Evolutionary conservation across 768 basidiomycete genomes (phyloP).

Genomic region (Mycena maculata): DNA sequence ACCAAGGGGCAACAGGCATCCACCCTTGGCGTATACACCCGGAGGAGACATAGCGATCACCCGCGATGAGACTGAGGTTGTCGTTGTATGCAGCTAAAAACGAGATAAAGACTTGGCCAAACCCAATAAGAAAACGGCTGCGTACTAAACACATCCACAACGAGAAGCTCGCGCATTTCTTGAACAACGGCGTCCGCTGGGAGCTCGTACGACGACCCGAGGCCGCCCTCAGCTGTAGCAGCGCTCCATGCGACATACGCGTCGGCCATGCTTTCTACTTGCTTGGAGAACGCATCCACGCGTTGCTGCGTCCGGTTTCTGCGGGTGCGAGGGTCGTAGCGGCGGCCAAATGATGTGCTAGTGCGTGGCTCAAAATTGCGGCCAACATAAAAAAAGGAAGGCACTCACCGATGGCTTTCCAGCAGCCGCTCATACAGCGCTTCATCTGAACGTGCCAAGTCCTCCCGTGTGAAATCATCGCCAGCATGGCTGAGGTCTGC

Average conservation of each 20-base stretch:
- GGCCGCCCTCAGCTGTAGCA: too few species aligned
- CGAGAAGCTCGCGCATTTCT: too few species aligned
- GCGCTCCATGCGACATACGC: too few species aligned
- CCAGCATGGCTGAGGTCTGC: background rate
- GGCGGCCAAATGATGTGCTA: too few species aligned
- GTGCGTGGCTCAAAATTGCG: background rate
- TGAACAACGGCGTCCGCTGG: background rate
- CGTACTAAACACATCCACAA: background rate
- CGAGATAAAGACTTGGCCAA: background rate
- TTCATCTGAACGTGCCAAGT: background rate
- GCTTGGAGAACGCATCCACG: too few species aligned
- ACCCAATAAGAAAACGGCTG: background rate
- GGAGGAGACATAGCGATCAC: background rate
- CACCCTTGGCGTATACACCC: too few species aligned
- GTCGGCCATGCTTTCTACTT: too few species aligned
- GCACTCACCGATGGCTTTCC: background rate
- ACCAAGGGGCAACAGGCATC: too few species aligned
- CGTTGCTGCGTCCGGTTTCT: too few species aligned
- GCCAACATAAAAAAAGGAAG: background rate
- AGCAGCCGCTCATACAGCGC: background rate
- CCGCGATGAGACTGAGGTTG: background rate
- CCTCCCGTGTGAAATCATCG: background rate
- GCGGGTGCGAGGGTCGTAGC: too few species aligned
- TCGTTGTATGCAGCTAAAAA: background rate
- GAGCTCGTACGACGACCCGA: too few species aligned